Base-by-base conservation (phyloP, 2,329 filamentous ascomycete genomes). In the Trichoderma cornu-damae region DNA sequence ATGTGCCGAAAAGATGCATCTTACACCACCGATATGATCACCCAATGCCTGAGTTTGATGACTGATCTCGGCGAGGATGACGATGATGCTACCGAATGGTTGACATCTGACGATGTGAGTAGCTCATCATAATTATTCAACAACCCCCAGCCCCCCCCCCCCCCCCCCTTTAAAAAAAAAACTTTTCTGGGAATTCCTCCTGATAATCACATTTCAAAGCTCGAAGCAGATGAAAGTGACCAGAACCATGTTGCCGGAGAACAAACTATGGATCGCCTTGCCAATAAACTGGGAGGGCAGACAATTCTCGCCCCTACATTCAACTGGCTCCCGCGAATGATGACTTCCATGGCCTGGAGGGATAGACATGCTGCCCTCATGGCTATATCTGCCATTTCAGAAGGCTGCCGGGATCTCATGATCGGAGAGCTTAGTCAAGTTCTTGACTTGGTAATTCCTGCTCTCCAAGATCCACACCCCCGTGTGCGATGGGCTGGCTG, bases 321-420 rank as follows among this genome's bases (percentile, higher is more conserved):
- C 75, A 88, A 88, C 71, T 99, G 94, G 94, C 84, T 99, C 37
- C 94, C 94, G 8, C 84, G 91, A 62, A 99, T 99, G 94, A 95
- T 97, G 86, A 90, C 87, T 54, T 97, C 94, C 1, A 87, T 89
- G 65, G 85, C 90, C 28, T 99, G 94, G 94, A 86, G 90, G 68
- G 94, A 99, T 72, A 85, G 93, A 61, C 94, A 99, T 72, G 94
- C 94, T 30, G 94, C 94, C 46, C 82, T 99, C 52, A 99, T 99
- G 94, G 94, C 94, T 22, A 96, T 99, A 61, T 97, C 93, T 2
- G 94, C 94, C 63, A 99, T 99, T 62, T 97, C 94, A 0, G 94
- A 99, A 73, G 94, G 94, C 35, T 99, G 94, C 69, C 87, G 91
- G 59, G 93, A 97, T 24, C 79, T 96, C 61, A 99, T 99, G 94